phyloP scores from a whole-genome alignment of 495 filamentous ascomycete species.

The Rhizodiscina lignyota region DNA sequence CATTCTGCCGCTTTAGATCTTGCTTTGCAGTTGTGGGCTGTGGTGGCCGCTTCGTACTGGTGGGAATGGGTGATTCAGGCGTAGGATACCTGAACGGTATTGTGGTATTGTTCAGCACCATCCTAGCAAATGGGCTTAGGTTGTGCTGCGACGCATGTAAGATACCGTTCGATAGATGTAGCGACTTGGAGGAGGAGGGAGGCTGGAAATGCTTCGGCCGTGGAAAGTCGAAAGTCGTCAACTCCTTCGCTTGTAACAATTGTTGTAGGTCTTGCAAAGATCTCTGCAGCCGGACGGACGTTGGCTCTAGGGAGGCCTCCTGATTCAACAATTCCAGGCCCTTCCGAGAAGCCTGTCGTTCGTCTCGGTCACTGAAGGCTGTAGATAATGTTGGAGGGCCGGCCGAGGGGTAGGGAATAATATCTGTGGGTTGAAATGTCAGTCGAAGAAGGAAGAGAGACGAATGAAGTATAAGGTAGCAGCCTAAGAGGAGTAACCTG shows the following conservation, averaged over 20 bases:
- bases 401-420: slow-evolving; percentile 52
- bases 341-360: slow-evolving; percentile 10
- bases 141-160: slow-evolving; percentile 35
- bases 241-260: slow-evolving; percentile 45
- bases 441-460: slow-evolving; percentile 1
- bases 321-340: slow-evolving; percentile 15
- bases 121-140: slow-evolving; percentile 39
- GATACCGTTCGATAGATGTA: slow-evolving; percentile 32
- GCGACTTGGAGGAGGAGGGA: neutral
- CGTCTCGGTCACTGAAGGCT: slow-evolving; percentile 23
- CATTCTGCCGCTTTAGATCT: slow-evolving; percentile 4
- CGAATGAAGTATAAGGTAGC: slow-evolving; percentile 7
- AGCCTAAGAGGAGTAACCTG: slow-evolving; percentile 9
- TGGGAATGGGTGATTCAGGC: neutral
- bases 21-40: slow-evolving; percentile 1
- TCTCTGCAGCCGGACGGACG: slow-evolving; percentile 15
- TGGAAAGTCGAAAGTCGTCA: slow-evolving; percentile 29
- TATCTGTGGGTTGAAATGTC: slow-evolving; percentile 25
- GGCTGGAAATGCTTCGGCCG: neutral
- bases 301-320: slow-evolving; percentile 12
- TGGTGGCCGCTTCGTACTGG: neutral
- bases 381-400: slow-evolving; percentile 21
- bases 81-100: slow-evolving; percentile 33
- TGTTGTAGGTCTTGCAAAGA: slow-evolving; percentile 49
- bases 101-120: slow-evolving; percentile 39